Conservation (phyloP, 2,329 filamentous ascomycete genomes). For the Epichloe festucae region DNA sequence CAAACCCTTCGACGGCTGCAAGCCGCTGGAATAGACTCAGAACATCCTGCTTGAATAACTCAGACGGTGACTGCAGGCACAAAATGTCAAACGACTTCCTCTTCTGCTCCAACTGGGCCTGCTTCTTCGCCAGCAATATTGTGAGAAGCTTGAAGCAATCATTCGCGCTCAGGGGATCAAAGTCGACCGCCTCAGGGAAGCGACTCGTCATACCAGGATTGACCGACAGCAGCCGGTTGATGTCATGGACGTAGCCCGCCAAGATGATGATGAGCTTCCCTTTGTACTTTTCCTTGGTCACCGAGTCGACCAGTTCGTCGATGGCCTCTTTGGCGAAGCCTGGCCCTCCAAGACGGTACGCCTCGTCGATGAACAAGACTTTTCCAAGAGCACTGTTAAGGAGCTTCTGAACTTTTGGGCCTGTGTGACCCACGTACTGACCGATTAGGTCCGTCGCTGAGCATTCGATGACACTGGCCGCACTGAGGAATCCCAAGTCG, state of each 20-base stretch:
- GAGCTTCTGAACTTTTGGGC: slow-evolving; percentile 45
- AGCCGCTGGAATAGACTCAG: slow-evolving; percentile 19
- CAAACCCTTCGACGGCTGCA: slow-evolving; percentile 40
- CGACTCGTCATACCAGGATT: slow-evolving; percentile 53
- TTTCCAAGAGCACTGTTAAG: slow-evolving; percentile 51
- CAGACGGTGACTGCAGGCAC: slow-evolving; percentile 12
- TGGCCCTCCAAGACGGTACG: slow-evolving; percentile 48
- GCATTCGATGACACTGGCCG: slow-evolving; percentile 46
- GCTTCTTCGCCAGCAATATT: slow-evolving; percentile 25
- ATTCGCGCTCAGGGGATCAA: slow-evolving; percentile 29
- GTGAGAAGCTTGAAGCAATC: slow-evolving; percentile 26
- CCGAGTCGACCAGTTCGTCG: slow-evolving; percentile 38
- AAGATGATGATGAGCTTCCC: slow-evolving; percentile 53
- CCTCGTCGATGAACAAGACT: slow-evolving; percentile 61
- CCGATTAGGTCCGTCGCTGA: slow-evolving; percentile 59
- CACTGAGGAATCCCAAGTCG: slow-evolving; percentile 55
- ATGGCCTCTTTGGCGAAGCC: slow-evolving; percentile 43
- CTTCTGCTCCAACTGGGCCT: slow-evolving; percentile 8
- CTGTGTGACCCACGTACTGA: slow-evolving; percentile 56
- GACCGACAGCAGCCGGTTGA: slow-evolving; percentile 46
- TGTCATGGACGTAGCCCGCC: slow-evolving; percentile 55
- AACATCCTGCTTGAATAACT: slow-evolving; percentile 8
- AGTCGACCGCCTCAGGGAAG: slow-evolving; percentile 49
- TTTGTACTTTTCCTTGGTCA: slow-evolving; percentile 42
- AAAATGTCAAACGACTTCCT: slow-evolving; percentile 12